phyloP scores from a whole-genome alignment of 2,329 filamentous ascomycete species.

The Metarhizium robertsii region DNA sequence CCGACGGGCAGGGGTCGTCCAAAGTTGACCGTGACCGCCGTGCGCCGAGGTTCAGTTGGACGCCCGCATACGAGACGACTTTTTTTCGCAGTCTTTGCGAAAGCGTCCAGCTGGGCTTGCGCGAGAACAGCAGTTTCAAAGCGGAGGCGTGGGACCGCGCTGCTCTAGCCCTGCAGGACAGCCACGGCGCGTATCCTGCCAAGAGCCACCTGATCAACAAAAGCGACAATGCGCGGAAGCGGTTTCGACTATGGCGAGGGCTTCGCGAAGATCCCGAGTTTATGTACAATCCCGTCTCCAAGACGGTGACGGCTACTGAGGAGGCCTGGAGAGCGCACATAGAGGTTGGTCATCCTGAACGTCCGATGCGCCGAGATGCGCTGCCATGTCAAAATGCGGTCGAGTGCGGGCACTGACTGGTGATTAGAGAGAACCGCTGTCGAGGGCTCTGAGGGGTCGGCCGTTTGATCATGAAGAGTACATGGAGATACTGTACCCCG shows the following conservation, averaged over 20 bases:
- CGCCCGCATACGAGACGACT: slow-evolving; percentile 46
- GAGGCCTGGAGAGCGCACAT: slow-evolving; percentile 49
- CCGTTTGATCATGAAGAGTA: slow-evolving; percentile 52
- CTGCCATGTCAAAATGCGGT: background rate
- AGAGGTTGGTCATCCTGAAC: slow-evolving; percentile 32
- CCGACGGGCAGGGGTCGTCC: slow-evolving; percentile 22
- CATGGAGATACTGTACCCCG: slow-evolving; percentile 51
- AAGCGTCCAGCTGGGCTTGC: slow-evolving; percentile 46
- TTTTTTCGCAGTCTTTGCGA: slow-evolving; percentile 53
- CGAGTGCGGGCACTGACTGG: slow-evolving; percentile 3
- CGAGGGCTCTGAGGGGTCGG: slow-evolving; percentile 45
- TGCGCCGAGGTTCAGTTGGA: slow-evolving; percentile 51
- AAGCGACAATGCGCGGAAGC: slow-evolving; percentile 53
- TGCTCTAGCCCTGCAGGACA: slow-evolving; percentile 41
- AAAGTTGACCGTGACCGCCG: slow-evolving; percentile 30
- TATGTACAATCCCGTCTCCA: slow-evolving; percentile 39
- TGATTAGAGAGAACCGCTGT: slow-evolving; percentile 45
- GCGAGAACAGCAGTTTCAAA: slow-evolving; percentile 53
- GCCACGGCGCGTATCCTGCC: slow-evolving; percentile 46
- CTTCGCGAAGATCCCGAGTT: slow-evolving; percentile 49
- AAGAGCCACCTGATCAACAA: slow-evolving; percentile 56
- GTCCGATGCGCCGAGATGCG: background rate
- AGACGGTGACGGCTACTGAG: slow-evolving; percentile 45
- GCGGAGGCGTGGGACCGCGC: slow-evolving; percentile 52
- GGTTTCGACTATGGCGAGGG: slow-evolving; percentile 52